Conservation (phyloP, 768 basidiomycete genomes). For the Mycena chlorophos region DNA sequence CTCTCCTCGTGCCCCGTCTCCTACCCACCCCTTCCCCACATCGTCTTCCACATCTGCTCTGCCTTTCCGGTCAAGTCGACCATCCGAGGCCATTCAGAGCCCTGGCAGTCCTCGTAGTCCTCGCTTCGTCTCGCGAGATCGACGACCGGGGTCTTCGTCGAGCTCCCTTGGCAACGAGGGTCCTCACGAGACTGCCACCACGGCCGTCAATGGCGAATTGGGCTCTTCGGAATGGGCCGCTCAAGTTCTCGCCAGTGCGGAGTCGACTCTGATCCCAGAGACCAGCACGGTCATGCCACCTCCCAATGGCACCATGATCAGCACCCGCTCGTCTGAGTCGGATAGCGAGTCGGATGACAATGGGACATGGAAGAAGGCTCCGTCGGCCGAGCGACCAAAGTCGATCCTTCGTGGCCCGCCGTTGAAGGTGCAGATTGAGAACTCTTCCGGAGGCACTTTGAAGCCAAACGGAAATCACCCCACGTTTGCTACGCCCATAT, state of each 20-base stretch:
- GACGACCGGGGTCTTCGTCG: constrained; percentile 25
- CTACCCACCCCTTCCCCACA: constrained; percentile 23
- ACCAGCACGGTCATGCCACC: constrained; percentile 16
- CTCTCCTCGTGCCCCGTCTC: constrained; percentile 42
- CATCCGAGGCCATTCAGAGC: constrained; percentile 58
- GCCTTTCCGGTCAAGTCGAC: constrained; percentile 27
- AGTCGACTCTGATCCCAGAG: constrained; percentile 9
- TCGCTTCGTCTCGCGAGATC: constrained; percentile 37
- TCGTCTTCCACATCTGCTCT: constrained; percentile 1
- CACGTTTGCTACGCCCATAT: constrained; percentile 21
- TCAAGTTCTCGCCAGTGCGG: neutral
- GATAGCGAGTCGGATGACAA: constrained; percentile 45
- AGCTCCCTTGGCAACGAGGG: constrained; percentile 31
- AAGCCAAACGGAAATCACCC: constrained; percentile 16
- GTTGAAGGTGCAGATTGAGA: constrained; percentile 46
- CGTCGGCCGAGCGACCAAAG: constrained; percentile 33
- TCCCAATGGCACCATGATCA: constrained; percentile 34
- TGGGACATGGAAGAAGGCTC: constrained; percentile 49
- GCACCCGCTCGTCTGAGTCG: constrained; percentile 36
- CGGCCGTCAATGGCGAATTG: neutral
- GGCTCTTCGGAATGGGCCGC: constrained; percentile 9
- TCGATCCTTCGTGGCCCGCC: constrained; percentile 41
- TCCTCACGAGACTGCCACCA: constrained; percentile 12
- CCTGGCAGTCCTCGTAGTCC: constrained; percentile 57
- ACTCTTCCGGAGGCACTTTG: constrained; percentile 17